A percentile compares a stretch with the other conserved stretches of the same genome.
Evolutionary conservation across 305 asterid genomes (phyloP).

Genomic region (Nicotiana rustica): DNA sequence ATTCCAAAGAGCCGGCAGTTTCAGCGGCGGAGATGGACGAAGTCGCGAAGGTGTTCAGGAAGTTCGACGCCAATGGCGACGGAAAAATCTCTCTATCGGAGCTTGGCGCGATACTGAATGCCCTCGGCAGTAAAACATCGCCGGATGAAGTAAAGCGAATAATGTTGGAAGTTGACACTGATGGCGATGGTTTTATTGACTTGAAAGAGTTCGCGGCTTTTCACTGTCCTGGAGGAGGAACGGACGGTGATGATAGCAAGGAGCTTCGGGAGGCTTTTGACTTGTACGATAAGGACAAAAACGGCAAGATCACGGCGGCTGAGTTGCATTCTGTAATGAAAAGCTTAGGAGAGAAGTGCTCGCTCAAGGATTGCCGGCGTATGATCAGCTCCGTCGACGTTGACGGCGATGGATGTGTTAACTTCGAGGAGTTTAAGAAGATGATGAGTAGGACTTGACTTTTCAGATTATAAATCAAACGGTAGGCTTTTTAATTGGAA

Average conservation of each 20-base stretch:
- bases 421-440: conserved; percentile 83
- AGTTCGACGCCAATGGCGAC: conserved; percentile 88
- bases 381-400: conserved; percentile 82
- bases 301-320: conserved; percentile 73
- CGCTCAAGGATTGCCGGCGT: conserved; percentile 66
- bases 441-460: conserved; percentile 62
- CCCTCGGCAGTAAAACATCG: conserved; percentile 67
- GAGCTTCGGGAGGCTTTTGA: conserved; percentile 79
- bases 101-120: conserved; percentile 63
- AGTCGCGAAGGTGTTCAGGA: conserved; percentile 67
- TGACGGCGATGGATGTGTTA: conserved; percentile 85
- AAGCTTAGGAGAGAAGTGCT: conserved; percentile 69
- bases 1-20: conserved; percentile 26
- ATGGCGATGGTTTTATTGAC: conserved; percentile 93
- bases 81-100: conserved; percentile 79
- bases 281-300: conserved; percentile 73
- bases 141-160: conserved; percentile 66
- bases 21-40: conserved; percentile 43
- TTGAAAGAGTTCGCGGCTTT: conserved; percentile 77
- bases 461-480: background rate
- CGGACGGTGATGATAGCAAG: conserved; percentile 41
- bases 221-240: conserved; percentile 52
- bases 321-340: conserved; percentile 68
- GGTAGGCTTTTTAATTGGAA: conserved; percentile 27
- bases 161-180: conserved; percentile 79